Evolutionary conservation across 2,329 filamentous ascomycete genomes (phyloP), one percentile per base, ranked within the genome.

Genomic region (Trichoderma pleuroti): DNA sequence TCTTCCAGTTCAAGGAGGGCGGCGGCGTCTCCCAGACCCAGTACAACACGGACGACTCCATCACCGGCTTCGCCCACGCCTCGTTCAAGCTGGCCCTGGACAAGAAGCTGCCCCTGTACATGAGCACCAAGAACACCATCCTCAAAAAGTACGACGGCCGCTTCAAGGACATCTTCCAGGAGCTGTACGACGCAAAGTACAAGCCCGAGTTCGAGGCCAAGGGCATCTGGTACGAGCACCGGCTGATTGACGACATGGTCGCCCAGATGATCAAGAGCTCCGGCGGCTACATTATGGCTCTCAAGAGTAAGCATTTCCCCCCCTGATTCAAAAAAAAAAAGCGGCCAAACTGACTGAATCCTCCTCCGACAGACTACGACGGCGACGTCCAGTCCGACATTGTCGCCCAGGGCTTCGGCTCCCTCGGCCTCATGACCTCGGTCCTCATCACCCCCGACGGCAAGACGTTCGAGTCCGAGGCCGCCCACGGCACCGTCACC

Each of bases 71-170:
- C 79, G 96, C 96, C 70, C 96, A 98, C 81, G 92, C 96, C 73
- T 94, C 91, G 76, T 98, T 99, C 90, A 97, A 98, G 90, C 89
- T 98, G 76, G 95, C 96, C 39, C 85, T 98, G 59, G 86, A 89
- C 82, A 96, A 97, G 88, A 86, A 86, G 74, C 86, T 97, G 75
- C 96, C 96, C n/a, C 87, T 99, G 78, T 99, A 98, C 87, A 97
- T 98, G 95, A 97, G 93, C 88, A 99, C 96, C 84, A 99, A 99
- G 92, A 98, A 98, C 88, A 99, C 96, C 76, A 99, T 99, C 77
- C 86, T 99, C 76, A 99, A 99, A 88, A 95, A 94, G 83, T 99
- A 99, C 84, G 96, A 99, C 80, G 96, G 96, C 67, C 90, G 93
- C 77, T 99, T 99, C 90, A 98, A 98, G 91, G 96, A 99, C 80